Percentiles rank a stretch among this genome's conserved stretches.
phyloP scores from a whole-genome alignment of 768 basidiomycete genomes.

The Mycena crocata region DNA sequence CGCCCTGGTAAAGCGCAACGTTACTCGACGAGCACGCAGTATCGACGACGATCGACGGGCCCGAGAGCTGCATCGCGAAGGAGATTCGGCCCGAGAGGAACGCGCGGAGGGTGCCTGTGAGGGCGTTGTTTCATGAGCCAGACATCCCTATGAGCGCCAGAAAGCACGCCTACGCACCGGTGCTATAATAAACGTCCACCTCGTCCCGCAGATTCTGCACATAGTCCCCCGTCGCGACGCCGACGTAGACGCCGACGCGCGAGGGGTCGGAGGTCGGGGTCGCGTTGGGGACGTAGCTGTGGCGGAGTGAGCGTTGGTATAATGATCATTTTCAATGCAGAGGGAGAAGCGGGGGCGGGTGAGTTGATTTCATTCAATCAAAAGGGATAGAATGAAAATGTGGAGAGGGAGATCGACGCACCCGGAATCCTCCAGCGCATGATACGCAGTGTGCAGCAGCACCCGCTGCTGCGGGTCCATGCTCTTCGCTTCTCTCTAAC shows the following conservation, averaged over 20 bases:
- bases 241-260: slow-evolving; percentile 73
- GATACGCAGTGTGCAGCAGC: slow-evolving; percentile 72
- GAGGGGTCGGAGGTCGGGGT: slow-evolving; percentile 64
- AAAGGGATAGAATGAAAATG: no score
- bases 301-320: no score
- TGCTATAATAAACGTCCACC: slow-evolving; percentile 78
- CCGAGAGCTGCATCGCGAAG: slow-evolving; percentile 73
- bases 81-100: slow-evolving; percentile 81
- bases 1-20: slow-evolving; percentile 76
- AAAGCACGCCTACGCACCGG: slow-evolving; percentile 54
- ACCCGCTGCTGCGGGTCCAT: slow-evolving; percentile 86
- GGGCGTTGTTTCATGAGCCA: background rate
- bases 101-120: slow-evolving; percentile 70
- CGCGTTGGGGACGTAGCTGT: slow-evolving; percentile 72
- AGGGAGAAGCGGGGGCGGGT: no score
- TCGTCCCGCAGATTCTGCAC: slow-evolving; percentile 69
- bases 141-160: background rate
- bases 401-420: no score
- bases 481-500: slow-evolving; percentile 76
- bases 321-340: no score
- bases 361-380: no score
- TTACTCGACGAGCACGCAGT: slow-evolving; percentile 82
- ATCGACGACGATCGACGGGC: slow-evolving; percentile 78
- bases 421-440: slow-evolving; percentile 78
- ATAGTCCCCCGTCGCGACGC: slow-evolving; percentile 79